Evolutionary conservation across 805 yeast genomes (phyloP), one percentile per base, ranked within the genome.

Genomic region (Pichia occidentalis): DNA sequence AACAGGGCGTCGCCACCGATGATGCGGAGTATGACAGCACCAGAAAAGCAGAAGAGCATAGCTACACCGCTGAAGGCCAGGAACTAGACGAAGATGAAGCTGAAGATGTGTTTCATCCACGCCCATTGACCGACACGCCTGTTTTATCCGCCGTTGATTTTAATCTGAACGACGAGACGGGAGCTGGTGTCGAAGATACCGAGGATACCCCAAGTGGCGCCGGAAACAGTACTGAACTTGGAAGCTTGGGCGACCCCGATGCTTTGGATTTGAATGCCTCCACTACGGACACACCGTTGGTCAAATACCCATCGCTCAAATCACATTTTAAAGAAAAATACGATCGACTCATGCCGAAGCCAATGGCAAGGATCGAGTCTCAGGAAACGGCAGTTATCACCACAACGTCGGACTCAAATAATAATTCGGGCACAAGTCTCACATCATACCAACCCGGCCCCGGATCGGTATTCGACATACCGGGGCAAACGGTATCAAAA

Each of bases 91-190:
- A n/a, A n/a, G n/a, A n/a, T n/a, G n/a, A n/a, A n/a, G n/a, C n/a
- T n/a, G n/a, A n/a, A n/a, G 32, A 19, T 17, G 13, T 12, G 16
- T 82, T 82, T 59, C 77, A 80, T 52, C 77, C 74, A 56, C 64
- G 87, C 32, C 92, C 92, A 0, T 61, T 77, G 37, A 77, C 80
- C 29, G 92, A 82, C 51, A 82, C 92, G 0, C 92, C 92, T 0
- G 68, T 78, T 1, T 5, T 37, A 43, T 16, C 55, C 57, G 17
- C 61, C 56, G 13, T 24, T 47, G 42, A 49, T 37, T 5, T 40
- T 48, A 13, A 56, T 24, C 59, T 50, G 14, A 53, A 54, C 7
- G 55, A 50, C 12, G 49, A 43, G 2, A 48, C 45, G 8, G 46
- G 46, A 29, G 42, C 46, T 31, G 42, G 47, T 25, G 32, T 45